Base-by-base conservation (phyloP, 208 protist species). In the Porcisia deanei region DNA sequence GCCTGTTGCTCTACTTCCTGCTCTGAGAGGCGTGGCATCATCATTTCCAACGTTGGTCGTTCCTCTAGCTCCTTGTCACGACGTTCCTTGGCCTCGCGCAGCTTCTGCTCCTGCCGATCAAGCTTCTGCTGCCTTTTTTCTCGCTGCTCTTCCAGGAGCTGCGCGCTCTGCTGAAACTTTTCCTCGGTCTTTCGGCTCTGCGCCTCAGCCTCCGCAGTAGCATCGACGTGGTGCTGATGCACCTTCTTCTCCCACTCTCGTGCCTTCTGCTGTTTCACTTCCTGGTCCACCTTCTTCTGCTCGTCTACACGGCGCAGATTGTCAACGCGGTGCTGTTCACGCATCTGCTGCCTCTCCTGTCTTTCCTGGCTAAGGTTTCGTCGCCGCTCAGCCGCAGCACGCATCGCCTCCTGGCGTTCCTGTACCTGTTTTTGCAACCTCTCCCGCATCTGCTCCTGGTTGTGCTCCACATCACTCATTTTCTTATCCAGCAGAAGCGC, bases 391-490 rank as follows among this genome's bases (percentile, higher is more conserved):
- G 90, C 92, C 1, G 85, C 92, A n/a, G 90, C 92, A 1, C 81
- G 73, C 66, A 91, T 84, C 16, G 92, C 92, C 69, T 96, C 90
- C 69, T 95, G 88, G 55, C 85, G 79, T 73, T 93, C 92, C 69
- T 91, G 85, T 2, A 80, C 80, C 30, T 83, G 74, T 16, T 84
- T 87, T 75, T 92, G 87, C 49, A 79, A 71, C 69, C 90, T 91
- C 71, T 95, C 92, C 34, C 87, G 81, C 68, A 88, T 84, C 69
- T 91, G 88, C 59, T 94, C 89, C 71, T 91, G 88, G 47, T 94
- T 91, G 43, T 94, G 92, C 59, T 92, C 88, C 39, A 86, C 88
- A 22, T 92, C 86, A 49, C 77, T 89, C 92, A 94, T 96, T 72
- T 92, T 94, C 58, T 87, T 86, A 70, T 90, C 88, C 8, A 93